Evolutionary conservation across 139 green algal species (phyloP).

Genomic region (Nannochloris sp.): DNA sequence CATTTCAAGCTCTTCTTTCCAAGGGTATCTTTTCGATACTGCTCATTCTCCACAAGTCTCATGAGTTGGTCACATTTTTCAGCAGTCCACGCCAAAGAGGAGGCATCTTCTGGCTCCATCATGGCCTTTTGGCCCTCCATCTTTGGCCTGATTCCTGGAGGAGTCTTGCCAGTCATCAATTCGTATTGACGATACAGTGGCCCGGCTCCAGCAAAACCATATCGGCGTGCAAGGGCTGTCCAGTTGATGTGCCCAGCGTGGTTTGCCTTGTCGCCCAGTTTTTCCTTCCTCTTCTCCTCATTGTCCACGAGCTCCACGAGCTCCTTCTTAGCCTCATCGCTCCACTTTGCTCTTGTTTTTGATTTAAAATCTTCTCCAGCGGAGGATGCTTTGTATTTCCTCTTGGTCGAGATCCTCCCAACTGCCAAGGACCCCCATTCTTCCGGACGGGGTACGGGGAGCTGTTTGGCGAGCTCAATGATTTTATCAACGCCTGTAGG

Average conservation of each 20-base stretch:
- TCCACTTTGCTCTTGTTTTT: conserved; percentile 14
- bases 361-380: not conserved
- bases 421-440: conserved; percentile 4
- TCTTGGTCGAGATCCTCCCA: not conserved
- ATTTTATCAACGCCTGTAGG: conserved; percentile 2
- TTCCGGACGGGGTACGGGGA: conserved; percentile 3
- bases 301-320: conserved; percentile 25
- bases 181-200: conserved; percentile 2
- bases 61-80: conserved; percentile 16
- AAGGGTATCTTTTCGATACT: conserved; percentile 19
- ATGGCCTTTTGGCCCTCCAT: not conserved
- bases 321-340: conserved; percentile 6
- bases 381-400: conserved; percentile 4
- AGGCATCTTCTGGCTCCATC: conserved; percentile 2
- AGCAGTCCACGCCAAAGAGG: conserved; percentile 8
- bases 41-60: conserved; percentile 18
- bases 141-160: not conserved
- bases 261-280: conserved; percentile 16
- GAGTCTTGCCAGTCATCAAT: not conserved
- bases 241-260: conserved; percentile 9
- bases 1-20: conserved; percentile 25
- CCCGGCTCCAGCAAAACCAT: not conserved
- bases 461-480: not conserved
- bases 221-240: conserved; percentile 16
- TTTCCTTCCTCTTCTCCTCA: conserved; percentile 11